phyloP scores from a whole-genome alignment of 2,329 filamentous ascomycete genomes.

The Periglandula ipomoeae region DNA sequence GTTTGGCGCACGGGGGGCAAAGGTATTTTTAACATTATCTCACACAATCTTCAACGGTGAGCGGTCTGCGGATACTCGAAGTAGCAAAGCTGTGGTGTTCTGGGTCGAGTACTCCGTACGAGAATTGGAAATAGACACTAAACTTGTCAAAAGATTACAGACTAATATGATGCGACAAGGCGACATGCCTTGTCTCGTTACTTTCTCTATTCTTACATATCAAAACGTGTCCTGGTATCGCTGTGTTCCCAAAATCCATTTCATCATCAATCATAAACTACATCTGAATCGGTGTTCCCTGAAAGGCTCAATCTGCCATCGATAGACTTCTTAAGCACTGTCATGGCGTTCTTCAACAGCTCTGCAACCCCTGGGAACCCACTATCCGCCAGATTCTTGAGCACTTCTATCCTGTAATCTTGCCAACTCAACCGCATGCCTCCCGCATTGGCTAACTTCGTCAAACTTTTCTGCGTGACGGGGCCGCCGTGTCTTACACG shows the following conservation, averaged over 20 bases:
- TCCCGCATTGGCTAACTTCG: slow-evolving; percentile 51
- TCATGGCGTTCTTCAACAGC: slow-evolving; percentile 76
- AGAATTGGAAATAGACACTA: too few species aligned
- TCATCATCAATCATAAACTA: background rate
- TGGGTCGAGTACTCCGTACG: too few species aligned
- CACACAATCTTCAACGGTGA: slow-evolving; percentile 16
- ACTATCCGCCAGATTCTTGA: slow-evolving; percentile 55
- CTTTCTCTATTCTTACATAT: background rate
- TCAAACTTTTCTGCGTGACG: slow-evolving; percentile 59
- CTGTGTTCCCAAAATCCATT: too few species aligned
- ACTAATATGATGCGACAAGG: too few species aligned
- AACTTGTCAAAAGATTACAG: too few species aligned
- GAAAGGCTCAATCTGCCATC: slow-evolving; percentile 18
- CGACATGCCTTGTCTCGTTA: too few species aligned
- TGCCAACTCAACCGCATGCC: slow-evolving; percentile 62
- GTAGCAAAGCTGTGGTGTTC: too few species aligned
- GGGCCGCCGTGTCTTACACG: slow-evolving; percentile 53
- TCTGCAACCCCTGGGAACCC: slow-evolving; percentile 58
- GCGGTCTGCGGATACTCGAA: too few species aligned
- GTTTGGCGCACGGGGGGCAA: slow-evolving; percentile 2
- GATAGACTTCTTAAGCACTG: slow-evolving; percentile 51
- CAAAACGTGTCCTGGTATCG: background rate
- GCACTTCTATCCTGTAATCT: slow-evolving; percentile 64
- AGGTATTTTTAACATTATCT: background rate
- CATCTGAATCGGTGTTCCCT: slow-evolving; percentile 10